Evolutionary conservation across 495 filamentous ascomycete species (phyloP).

Genomic region (Chaetomium cochliodes): DNA sequence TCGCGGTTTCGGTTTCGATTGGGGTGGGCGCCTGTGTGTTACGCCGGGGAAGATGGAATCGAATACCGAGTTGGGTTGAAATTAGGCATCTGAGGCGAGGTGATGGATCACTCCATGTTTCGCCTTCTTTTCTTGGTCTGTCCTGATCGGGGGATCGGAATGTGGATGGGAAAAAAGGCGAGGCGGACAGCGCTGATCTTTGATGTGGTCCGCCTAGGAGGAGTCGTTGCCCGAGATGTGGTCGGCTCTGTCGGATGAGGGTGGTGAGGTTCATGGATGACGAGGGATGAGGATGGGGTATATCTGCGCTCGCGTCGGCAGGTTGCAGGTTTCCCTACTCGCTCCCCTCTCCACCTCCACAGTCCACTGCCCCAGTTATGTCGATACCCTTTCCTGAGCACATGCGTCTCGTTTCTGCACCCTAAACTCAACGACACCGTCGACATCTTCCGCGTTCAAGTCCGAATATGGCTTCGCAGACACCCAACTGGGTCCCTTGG

Average conservation of each 20-base stretch:
- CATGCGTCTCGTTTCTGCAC: neutral
- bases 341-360: neutral
- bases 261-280: neutral
- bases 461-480: neutral
- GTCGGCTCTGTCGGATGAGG: neutral
- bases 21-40: neutral
- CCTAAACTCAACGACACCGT: neutral
- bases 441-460: neutral
- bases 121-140: neutral
- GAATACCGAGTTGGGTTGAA: neutral
- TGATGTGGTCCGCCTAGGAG: conserved; percentile 4
- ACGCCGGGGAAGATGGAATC: conserved; percentile 7
- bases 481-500: conserved; percentile 8
- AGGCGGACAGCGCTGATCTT: conserved; percentile 14
- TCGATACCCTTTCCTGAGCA: neutral
- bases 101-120: neutral
- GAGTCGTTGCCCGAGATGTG: conserved; percentile 1
- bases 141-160: neutral
- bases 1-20: conserved; percentile 2
- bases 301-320: conserved; percentile 7
- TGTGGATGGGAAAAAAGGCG: neutral
- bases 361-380: neutral
- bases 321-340: conserved; percentile 3
- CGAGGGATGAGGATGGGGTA: neutral
- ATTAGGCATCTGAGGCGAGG: neutral